Conservation (phyloP, 495 filamentous ascomycete genomes). For the Neurospora sp. region DNA sequence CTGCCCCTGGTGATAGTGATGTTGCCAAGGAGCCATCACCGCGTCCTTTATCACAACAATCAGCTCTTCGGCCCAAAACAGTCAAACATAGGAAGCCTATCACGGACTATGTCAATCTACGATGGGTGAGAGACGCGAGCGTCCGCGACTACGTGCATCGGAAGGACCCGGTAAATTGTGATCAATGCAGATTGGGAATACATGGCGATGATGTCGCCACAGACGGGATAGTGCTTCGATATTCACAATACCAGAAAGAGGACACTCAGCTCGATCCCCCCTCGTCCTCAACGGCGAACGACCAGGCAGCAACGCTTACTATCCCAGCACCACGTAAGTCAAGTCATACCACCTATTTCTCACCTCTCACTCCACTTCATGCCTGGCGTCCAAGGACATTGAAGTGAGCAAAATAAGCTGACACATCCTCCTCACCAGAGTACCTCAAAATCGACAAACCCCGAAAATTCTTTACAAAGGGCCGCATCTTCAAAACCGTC, state of each 20-base stretch:
- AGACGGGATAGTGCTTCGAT: neutral
- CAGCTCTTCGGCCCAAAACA: neutral
- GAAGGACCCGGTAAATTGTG: neutral
- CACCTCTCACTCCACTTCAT: neutral
- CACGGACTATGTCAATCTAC: neutral
- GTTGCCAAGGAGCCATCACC: neutral
- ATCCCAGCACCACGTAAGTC: neutral
- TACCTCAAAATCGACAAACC: conserved; percentile 20
- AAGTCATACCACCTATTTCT: neutral
- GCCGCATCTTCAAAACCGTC: conserved; percentile 24
- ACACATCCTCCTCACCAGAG: neutral
- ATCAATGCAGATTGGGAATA: neutral
- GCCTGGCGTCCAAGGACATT: neutral
- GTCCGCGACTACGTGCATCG: neutral
- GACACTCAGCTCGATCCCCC: neutral
- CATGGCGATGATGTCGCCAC: neutral
- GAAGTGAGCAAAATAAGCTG: neutral
- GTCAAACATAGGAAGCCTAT: neutral
- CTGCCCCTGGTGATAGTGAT: neutral
- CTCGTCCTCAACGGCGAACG: neutral
- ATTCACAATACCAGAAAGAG: neutral
- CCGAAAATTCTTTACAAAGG: conserved; percentile 32
- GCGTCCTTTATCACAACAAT: neutral
- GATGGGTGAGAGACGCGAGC: neutral
- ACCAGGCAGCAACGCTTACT: neutral